Evolutionary conservation across 257 asterid species (phyloP).

Genomic region (Perilla frutescens): DNA sequence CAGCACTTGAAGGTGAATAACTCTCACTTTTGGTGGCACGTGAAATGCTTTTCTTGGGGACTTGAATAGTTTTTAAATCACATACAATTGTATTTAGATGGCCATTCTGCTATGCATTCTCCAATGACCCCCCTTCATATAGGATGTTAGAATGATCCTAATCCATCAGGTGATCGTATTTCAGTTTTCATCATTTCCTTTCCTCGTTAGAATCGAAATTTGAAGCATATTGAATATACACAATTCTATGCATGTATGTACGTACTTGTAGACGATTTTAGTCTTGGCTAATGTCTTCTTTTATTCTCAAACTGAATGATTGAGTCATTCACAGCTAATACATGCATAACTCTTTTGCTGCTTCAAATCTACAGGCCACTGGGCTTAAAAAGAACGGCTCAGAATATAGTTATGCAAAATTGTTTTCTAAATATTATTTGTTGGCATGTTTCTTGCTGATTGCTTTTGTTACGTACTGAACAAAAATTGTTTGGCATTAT

Average conservation of each 20-base stretch:
- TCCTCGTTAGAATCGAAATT: neutral
- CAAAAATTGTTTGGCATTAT: no score
- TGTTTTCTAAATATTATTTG: no score
- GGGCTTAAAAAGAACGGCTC: neutral
- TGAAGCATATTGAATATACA: neutral
- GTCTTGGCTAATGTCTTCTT: no score
- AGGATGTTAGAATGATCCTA: constrained; percentile 3
- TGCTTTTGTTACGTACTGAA: no score
- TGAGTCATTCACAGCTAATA: no score
- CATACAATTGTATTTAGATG: neutral
- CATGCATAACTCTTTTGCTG: no score
- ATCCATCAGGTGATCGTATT: neutral
- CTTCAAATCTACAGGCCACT: no score
- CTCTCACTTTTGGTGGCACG: neutral
- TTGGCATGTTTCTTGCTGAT: no score
- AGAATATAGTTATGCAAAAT: neutral
- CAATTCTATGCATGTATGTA: constrained; percentile 5
- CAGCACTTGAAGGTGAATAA: constrained; percentile 66
- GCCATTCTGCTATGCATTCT: neutral
- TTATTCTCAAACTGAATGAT: no score
- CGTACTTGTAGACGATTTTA: neutral
- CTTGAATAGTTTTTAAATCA: neutral
- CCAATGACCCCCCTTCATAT: neutral
- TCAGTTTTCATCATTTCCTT: neutral
- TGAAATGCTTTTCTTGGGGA: constrained; percentile 19